phyloP scores from a whole-genome alignment of 1,284 basidiomycete genomes.

The Naganishia liquefaciens region DNA sequence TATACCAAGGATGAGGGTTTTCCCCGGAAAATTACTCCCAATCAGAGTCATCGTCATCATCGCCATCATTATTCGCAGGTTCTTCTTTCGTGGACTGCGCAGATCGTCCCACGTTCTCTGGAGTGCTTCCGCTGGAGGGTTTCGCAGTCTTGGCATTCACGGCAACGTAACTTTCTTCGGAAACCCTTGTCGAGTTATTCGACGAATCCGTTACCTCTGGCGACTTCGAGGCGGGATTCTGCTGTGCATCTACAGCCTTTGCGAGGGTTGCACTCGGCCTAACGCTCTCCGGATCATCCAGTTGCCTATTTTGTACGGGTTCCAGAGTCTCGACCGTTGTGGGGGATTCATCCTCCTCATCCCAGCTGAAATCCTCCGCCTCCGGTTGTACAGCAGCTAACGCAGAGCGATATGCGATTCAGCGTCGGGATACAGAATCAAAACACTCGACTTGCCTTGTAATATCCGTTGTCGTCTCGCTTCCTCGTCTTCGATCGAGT shows the following conservation, averaged over 20 bases:
- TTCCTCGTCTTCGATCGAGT: constrained; percentile 82
- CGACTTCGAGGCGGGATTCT: constrained; percentile 7
- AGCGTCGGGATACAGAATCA: not conserved
- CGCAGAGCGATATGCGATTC: constrained; percentile 30
- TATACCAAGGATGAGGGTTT: not conserved
- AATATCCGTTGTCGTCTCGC: constrained; percentile 76
- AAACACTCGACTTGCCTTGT: constrained; percentile 61
- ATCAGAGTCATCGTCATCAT: constrained; percentile 52
- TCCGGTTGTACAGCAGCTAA: constrained; percentile 33
- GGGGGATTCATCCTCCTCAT: constrained; percentile 41
- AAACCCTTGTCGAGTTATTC: constrained; percentile 50
- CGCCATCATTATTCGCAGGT: constrained; percentile 33
- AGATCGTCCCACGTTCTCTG: not conserved
- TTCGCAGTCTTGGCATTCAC: constrained; percentile 39
- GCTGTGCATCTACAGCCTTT: constrained; percentile 11
- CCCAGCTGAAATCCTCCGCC: constrained; percentile 54
- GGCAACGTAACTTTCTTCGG: constrained; percentile 55
- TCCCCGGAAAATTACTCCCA: constrained; percentile 47
- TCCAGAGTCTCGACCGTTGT: not conserved
- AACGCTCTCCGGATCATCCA: constrained; percentile 1
- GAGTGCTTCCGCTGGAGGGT: constrained; percentile 15
- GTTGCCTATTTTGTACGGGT: not conserved
- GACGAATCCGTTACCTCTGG: constrained; percentile 34
- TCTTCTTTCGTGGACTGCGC: not conserved
- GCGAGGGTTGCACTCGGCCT: constrained; percentile 24